These are phyloP conservation scores for Aspergillus campestris DNA, from an alignment of 495 filamentous ascomycete species.

Conservation along the genomic window DNA sequence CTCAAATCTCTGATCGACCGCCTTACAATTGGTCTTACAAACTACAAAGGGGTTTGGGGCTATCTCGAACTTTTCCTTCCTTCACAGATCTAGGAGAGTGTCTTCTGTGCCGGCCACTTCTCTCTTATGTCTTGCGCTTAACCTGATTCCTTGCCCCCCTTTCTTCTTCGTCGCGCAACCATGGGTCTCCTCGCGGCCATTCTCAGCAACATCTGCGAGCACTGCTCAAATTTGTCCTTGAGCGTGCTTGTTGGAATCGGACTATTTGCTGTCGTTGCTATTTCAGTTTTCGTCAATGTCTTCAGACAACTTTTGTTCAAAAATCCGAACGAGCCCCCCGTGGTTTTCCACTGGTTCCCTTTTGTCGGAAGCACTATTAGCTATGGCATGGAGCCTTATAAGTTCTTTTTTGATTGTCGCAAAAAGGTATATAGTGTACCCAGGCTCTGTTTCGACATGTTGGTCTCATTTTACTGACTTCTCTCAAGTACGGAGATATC, in stretches of 20 bases:
- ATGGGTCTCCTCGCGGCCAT: constrained; percentile 35
- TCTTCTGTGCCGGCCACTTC: no score
- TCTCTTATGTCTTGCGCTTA: no score
- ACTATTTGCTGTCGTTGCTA: constrained; percentile 23
- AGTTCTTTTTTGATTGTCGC: constrained; percentile 49
- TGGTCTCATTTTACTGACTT: constrained; percentile 1
- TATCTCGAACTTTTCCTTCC: no score
- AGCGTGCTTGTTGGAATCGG: constrained; percentile 21
- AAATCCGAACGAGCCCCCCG: constrained; percentile 51
- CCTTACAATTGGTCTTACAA: no score
- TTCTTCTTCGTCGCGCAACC: constrained; percentile 5
- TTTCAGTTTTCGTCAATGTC: constrained; percentile 51
- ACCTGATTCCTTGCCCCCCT: neutral
- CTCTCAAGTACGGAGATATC: constrained; percentile 51
- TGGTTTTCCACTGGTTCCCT: constrained; percentile 60
- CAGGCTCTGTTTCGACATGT: neutral
- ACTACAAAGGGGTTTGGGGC: no score
- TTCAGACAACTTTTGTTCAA: constrained; percentile 61
- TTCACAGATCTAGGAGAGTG: no score
- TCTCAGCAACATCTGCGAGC: constrained; percentile 30
- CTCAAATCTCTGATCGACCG: no score
- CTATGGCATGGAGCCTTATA: constrained; percentile 58
- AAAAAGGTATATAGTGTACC: constrained; percentile 36
- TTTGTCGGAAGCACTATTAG: constrained; percentile 54
- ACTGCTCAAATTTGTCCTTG: constrained; percentile 30